Evolutionary conservation across 768 basidiomycete genomes (phyloP).

Genomic region (Rhodocollybia butyracea): DNA sequence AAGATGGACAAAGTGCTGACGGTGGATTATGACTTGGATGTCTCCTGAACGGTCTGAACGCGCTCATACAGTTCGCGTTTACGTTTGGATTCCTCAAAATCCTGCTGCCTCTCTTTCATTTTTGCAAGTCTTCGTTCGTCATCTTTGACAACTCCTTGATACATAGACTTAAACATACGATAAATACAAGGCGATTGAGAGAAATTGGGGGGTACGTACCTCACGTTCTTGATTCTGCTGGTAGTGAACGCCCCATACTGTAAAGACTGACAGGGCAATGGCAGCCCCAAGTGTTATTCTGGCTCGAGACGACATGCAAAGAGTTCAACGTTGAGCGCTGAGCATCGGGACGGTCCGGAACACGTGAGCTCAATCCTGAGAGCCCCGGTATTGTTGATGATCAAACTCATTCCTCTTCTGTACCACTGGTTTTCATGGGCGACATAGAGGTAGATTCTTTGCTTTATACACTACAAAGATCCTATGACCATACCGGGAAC

Average conservation of each 20-base stretch:
- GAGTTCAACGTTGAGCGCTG: slow-evolving; percentile 3
- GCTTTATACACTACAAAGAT: neutral
- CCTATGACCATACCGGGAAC: slow-evolving; percentile 1
- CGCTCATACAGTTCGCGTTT: slow-evolving; percentile 68
- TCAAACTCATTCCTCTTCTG: slow-evolving; percentile 17
- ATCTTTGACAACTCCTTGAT: slow-evolving; percentile 83
- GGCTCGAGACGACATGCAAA: slow-evolving; percentile 55
- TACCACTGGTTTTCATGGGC: slow-evolving; percentile 18
- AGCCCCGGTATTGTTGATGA: no score
- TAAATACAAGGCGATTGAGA: slow-evolving; percentile 8
- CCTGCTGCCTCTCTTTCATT: slow-evolving; percentile 61
- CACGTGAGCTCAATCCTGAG: no score
- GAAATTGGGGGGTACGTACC: slow-evolving; percentile 36
- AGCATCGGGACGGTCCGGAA: slow-evolving; percentile 21
- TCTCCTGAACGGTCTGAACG: slow-evolving; percentile 34
- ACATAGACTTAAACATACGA: slow-evolving; percentile 67
- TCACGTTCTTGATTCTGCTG: slow-evolving; percentile 82
- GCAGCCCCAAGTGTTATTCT: slow-evolving; percentile 74
- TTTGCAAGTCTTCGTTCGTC: slow-evolving; percentile 79
- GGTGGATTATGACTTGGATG: neutral
- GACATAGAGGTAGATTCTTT: slow-evolving; percentile 6
- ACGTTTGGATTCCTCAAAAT: slow-evolving; percentile 54
- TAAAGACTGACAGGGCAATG: slow-evolving; percentile 57
- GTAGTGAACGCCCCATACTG: slow-evolving; percentile 88
- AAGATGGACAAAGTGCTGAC: neutral